Percentiles rank a stretch among this genome's conserved stretches.
These are phyloP conservation scores for Penicillium tannophilum DNA, from an alignment of 495 filamentous ascomycete species.

Conservation along the genomic window DNA sequence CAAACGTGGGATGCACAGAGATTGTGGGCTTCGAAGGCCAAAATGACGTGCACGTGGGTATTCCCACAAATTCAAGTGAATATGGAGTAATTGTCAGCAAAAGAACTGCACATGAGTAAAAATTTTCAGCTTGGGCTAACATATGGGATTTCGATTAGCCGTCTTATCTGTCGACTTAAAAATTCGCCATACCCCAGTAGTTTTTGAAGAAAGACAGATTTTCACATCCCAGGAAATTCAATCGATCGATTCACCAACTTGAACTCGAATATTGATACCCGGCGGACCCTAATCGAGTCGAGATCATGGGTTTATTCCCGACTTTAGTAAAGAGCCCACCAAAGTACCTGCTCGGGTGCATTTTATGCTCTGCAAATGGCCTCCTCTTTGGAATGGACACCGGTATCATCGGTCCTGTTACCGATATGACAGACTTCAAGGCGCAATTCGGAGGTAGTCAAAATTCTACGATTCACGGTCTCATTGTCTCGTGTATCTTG, in stretches of 20 bases:
- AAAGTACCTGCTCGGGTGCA: constrained; percentile 26
- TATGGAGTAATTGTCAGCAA: neutral
- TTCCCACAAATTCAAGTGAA: constrained; percentile 1
- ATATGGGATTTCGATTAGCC: neutral
- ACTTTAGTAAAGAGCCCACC: constrained; percentile 14
- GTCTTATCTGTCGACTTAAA: neutral
- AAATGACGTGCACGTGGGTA: neutral
- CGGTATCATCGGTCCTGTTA: constrained; percentile 64
- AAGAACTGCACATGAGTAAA: neutral
- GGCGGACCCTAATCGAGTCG: neutral
- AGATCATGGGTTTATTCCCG: neutral
- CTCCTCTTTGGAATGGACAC: constrained; percentile 54
- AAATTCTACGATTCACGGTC: constrained; percentile 57
- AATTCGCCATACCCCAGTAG: neutral
- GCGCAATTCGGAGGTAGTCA: constrained; percentile 51
- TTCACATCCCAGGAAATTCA: neutral
- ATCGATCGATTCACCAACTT: neutral
- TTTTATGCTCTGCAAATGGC: constrained; percentile 26
- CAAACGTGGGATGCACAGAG: too few relatives aligned
- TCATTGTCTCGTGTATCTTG: constrained; percentile 65
- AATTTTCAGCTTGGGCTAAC: neutral
- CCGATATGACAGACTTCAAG: constrained; percentile 59
- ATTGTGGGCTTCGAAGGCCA: neutral
- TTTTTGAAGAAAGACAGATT: neutral
- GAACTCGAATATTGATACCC: neutral